Evolutionary conservation across 768 basidiomycete species (phyloP), one percentile per base, ranked within the genome.

Genomic region (Nidularia sp.): DNA sequence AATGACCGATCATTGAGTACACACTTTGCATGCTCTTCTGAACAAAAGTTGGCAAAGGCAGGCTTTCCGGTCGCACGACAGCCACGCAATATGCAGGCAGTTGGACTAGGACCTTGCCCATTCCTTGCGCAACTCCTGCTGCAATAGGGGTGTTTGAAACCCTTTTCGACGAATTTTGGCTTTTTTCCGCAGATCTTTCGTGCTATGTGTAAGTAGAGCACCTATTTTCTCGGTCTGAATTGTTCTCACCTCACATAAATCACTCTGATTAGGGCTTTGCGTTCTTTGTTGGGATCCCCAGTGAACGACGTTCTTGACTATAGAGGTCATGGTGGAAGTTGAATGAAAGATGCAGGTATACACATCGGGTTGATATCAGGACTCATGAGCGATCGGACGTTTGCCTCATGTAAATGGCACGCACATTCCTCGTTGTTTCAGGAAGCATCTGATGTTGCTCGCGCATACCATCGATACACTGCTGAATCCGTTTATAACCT

Each of bases 121-220:
- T 66, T 75, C 45, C 80, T 71, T 50, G 84, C 84, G 60, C 84
- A 85, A 47, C 76, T 81, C 57, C 74, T 80, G 57, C 84, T 75
- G 59, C 84, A 85, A 61, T 79, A 86, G 33, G 77, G 73, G 58
- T 85, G 82, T 55, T 73, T 73, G 55, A 71, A 65, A 13, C 84
- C 84, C 54, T 78, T 74, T 57, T 84, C 84, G n/a, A 81, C 65
- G 61, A 77, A 85, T 69, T 81, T 85, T 10, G 83, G 81, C 62
- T 76, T 83, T 53, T 70, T 70, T 10, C 79, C 77, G 65, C 84
- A 86, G 52, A 75, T 74, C 84, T 85, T 12, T 3, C n/a, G 43
- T 13, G 32, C 9, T 25, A 31, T 25, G 25, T 39, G 15, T 34
- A 35, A 36, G 25, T 47, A 6, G 6, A 25, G 3, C 25, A 25